Percentiles rank a stretch among this genome's conserved stretches.
Conservation (phyloP, 192 early-diverging fungal genomes). For the Pilaira anomala region DNA sequence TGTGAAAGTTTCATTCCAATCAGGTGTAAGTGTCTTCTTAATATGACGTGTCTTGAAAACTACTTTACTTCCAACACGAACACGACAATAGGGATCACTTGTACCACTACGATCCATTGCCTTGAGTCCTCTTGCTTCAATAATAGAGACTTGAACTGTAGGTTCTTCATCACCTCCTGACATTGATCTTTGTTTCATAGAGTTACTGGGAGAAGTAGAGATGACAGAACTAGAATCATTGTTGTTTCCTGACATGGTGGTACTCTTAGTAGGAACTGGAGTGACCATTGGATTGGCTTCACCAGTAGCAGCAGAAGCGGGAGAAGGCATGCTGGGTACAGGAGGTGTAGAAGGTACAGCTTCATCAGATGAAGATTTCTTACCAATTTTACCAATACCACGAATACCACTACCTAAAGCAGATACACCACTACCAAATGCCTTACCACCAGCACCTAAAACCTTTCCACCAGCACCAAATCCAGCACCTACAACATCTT, state of each 20-base stretch:
- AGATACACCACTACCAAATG: conserved; percentile 35
- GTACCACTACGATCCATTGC: conserved; percentile 50
- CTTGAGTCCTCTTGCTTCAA: conserved; percentile 46
- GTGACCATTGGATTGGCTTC: too few species aligned
- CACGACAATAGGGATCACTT: conserved; percentile 70
- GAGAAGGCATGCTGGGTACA: neutral
- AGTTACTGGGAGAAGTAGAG: conserved; percentile 4
- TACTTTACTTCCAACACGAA: conserved; percentile 56
- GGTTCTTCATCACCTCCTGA: conserved; percentile 28
- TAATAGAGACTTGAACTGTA: conserved; percentile 38
- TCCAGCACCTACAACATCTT: conserved; percentile 57
- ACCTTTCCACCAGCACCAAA: conserved; percentile 54
- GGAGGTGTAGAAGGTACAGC: conserved; percentile 18
- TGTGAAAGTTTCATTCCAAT: conserved; percentile 45
- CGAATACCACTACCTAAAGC: conserved; percentile 23
- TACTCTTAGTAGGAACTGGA: neutral
- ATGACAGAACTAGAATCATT: neutral
- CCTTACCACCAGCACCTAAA: conserved; percentile 43
- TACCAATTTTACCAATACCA: conserved; percentile 27
- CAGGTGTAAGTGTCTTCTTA: conserved; percentile 68
- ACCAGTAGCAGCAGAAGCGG: too few species aligned
- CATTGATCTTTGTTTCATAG: conserved; percentile 9
- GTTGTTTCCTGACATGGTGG: neutral
- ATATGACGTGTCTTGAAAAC: conserved; percentile 64
- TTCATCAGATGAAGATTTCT: conserved; percentile 41